Base-by-base conservation (phyloP, 495 filamentous ascomycete genomes). In the Trichoderma orchidacearum region DNA sequence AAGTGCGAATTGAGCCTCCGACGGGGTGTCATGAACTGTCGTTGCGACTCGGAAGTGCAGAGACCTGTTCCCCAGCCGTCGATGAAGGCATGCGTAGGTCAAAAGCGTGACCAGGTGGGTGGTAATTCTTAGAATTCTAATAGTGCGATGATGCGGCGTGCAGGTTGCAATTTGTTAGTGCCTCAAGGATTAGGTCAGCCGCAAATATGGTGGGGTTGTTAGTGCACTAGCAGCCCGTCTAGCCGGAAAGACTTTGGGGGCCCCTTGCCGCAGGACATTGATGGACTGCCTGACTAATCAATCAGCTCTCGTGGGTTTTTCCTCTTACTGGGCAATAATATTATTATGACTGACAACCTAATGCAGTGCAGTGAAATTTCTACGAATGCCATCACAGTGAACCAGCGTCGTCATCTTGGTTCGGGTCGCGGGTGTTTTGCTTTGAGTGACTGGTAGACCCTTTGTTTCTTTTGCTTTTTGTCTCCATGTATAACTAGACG, bases 91-190 rank as follows among this genome's bases (percentile, higher is more conserved):
- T 27, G 41, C 7, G 41, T 48, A 48, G 41, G 41, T 48, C n/a
- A 8, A 23, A 23, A n/a, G 41, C 41, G 41, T 48, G 41, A 48
- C 41, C 41, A 48, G 41, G 41, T 9, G 41, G 41, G 41, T 48
- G 41, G 41, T 48, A 48, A 48, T 48, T 48, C 41, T 18, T 48
- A 48, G 41, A 48, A 48, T 48, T 48, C 41, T 48, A 48, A 48
- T 48, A 48, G 41, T 48, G 41, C 41, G 41, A 48, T 48, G 41
- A 48, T 48, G 41, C 41, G 41, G 41, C 41, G 41, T 48, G 41
- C 41, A 48, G 36, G 41, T 48, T 36, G 34, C 18, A 48, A 48
- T 48, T 48, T 48, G 41, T 48, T 48, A 48, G 41, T 48, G 41
- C 41, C 41, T 48, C 41, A 48, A 5, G 41, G 41, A 48, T 48